These are phyloP conservation scores for Boletus insuetus DNA, from an alignment of 768 basidiomycete genomes.

Conservation along the genomic window DNA sequence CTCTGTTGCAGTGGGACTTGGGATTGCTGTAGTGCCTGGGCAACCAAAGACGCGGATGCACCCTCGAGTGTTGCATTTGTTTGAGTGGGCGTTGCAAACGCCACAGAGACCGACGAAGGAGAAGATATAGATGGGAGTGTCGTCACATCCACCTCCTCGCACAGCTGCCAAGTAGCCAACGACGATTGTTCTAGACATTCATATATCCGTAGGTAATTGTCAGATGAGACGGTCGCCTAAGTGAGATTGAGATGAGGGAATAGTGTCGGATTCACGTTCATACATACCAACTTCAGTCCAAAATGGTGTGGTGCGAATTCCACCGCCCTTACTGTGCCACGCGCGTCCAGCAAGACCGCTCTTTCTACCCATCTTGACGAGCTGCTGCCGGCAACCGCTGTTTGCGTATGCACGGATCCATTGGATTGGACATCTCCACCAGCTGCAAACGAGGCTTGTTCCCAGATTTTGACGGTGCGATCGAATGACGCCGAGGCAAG, in stretches of 20 bases:
- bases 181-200: conserved; percentile 79
- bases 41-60: conserved; percentile 55
- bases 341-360: conserved; percentile 75
- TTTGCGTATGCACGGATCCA: conserved; percentile 16
- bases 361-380: conserved; percentile 67
- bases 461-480: conserved; percentile 91
- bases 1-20: conserved; percentile 34
- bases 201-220: conserved; percentile 85
- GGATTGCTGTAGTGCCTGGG: conserved; percentile 61
- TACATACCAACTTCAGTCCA: conserved; percentile 80
- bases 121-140: conserved; percentile 44
- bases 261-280: not conserved
- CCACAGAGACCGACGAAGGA: conserved; percentile 50
- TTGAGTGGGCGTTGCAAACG: conserved; percentile 72
- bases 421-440: conserved; percentile 27
- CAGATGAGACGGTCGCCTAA: conserved; percentile 86
- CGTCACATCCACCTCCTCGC: conserved; percentile 74
- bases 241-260: not conserved
- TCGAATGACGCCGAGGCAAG: conserved; percentile 89
- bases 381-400: conserved; percentile 18
- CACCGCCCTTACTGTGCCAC: conserved; percentile 80
- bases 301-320: conserved; percentile 88
- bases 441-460: conserved; percentile 47
- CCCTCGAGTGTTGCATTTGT: conserved; percentile 53
- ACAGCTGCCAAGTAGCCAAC: conserved; percentile 70